These are phyloP conservation scores for Euphorbia pulcherrima DNA, from an alignment of 345 rosid species.

Conservation along the genomic window DNA sequence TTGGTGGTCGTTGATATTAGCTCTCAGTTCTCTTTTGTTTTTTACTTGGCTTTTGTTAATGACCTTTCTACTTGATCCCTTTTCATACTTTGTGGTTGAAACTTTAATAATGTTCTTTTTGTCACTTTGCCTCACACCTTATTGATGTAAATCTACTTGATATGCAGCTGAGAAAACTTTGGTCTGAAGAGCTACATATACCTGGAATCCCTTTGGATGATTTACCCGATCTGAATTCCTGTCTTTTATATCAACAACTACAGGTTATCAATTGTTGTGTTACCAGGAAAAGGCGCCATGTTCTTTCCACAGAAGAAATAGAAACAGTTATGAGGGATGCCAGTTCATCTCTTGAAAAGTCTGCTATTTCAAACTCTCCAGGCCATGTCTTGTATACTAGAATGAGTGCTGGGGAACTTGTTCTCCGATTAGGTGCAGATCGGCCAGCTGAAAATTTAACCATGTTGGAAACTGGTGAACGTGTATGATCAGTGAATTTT, in stretches of 20 bases:
- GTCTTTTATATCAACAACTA: conserved; percentile 76
- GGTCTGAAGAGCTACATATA: conserved; percentile 68
- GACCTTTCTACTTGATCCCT: background rate
- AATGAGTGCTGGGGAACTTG: conserved; percentile 60
- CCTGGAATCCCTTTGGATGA: conserved; percentile 74
- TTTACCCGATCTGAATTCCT: conserved; percentile 76
- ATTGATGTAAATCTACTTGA: conserved; percentile 10
- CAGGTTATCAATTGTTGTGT: conserved; percentile 92
- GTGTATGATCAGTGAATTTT: conserved; percentile 35
- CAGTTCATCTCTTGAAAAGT: conserved; percentile 38
- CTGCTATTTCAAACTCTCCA: conserved; percentile 29
- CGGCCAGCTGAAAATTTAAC: conserved; percentile 49
- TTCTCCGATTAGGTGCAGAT: conserved; percentile 68
- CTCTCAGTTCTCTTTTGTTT: background rate
- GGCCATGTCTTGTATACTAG: conserved; percentile 52
- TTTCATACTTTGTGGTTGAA: background rate
- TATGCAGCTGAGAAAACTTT: conserved; percentile 74
- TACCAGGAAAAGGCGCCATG: conserved; percentile 61
- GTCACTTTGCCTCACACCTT: conserved; percentile 21
- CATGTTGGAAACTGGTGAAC: conserved; percentile 94
- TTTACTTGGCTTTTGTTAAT: background rate
- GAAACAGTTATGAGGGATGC: conserved; percentile 61
- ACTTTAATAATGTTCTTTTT: background rate
- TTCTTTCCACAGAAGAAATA: conserved; percentile 59
- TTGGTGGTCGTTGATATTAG: background rate